A percentile compares a stretch with the other conserved stretches of the same genome.
Conservation (phyloP, 2,329 filamentous ascomycete genomes). For the Fusarium xylarioides region DNA sequence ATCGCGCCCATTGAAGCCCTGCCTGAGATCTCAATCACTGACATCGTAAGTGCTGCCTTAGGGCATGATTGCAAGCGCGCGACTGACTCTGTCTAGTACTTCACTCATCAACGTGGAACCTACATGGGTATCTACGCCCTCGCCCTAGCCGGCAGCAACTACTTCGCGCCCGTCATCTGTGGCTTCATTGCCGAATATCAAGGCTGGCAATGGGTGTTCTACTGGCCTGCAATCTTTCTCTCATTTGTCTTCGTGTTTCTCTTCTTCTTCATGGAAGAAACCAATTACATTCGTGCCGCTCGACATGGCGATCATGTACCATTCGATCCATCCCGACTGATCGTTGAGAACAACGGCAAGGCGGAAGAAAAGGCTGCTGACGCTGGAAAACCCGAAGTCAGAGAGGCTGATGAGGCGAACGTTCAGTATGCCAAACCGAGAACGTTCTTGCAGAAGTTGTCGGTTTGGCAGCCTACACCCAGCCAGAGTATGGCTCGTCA, state of each 20-base stretch:
- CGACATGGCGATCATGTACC: not conserved
- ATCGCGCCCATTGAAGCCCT: constrained; percentile 57
- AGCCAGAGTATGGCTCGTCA: constrained; percentile 48
- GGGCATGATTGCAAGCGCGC: fast-evolving
- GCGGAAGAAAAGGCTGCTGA: not conserved
- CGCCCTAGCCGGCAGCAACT: constrained; percentile 52
- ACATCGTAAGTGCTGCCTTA: constrained; percentile 43
- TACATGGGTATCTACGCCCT: constrained; percentile 56
- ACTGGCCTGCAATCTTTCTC: constrained; percentile 53
- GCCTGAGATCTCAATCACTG: constrained; percentile 55
- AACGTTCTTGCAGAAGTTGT: constrained; percentile 54
- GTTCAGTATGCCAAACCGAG: constrained; percentile 38
- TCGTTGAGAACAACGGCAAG: constrained; percentile 6
- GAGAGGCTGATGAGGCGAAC: constrained; percentile 1
- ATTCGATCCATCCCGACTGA: not conserved
- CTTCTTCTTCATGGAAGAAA: constrained; percentile 69
- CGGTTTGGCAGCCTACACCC: constrained; percentile 50
- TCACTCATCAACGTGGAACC: constrained; percentile 54
- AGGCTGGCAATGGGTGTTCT: constrained; percentile 55
- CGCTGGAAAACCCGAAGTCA: constrained; percentile 2
- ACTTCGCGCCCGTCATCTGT: constrained; percentile 55
- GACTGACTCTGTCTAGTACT: constrained; percentile 34
- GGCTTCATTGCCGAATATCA: constrained; percentile 56
- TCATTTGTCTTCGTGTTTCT: constrained; percentile 49
- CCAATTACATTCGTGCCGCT: constrained; percentile 56